phyloP scores from a whole-genome alignment of 2,329 filamentous ascomycete species.

The Ophiostoma triangulosporum region DNA sequence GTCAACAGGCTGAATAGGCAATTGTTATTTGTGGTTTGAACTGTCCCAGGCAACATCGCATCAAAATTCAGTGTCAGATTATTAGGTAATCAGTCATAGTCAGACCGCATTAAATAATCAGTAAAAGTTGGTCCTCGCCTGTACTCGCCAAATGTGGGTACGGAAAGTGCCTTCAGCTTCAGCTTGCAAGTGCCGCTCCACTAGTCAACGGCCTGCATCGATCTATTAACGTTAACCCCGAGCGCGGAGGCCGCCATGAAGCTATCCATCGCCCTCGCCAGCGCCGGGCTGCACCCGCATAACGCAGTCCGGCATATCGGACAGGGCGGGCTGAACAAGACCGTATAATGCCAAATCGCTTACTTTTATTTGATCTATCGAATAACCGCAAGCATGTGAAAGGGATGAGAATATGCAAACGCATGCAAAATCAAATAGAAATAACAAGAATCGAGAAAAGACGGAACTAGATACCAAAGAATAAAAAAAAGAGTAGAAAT shows the following conservation, averaged over 20 bases:
- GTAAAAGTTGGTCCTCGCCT: not conserved
- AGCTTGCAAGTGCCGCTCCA: constrained; percentile 2
- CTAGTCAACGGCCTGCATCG: not conserved
- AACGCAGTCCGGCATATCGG: not conserved
- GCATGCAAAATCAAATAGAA: not conserved
- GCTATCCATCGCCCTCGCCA: not conserved
- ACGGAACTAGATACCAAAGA: not conserved
- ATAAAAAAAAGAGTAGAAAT: not conserved
- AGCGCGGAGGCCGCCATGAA: not conserved
- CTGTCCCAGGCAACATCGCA: no score
- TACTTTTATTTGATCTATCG: not conserved
- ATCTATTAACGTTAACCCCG: not conserved
- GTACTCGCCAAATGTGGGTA: not conserved
- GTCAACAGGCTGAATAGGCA: no score
- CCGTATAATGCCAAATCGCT: not conserved
- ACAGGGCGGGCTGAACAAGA: not conserved
- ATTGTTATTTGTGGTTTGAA: no score
- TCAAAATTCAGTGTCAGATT: no score
- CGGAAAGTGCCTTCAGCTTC: not conserved
- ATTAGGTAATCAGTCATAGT: no score
- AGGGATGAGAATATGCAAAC: not conserved
- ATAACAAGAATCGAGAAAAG: not conserved
- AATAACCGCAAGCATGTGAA: not conserved
- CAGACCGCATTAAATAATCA: not conserved
- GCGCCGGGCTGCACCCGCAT: not conserved